Conservation (phyloP, 1,284 basidiomycete species). For the Leccinum solheimii region DNA sequence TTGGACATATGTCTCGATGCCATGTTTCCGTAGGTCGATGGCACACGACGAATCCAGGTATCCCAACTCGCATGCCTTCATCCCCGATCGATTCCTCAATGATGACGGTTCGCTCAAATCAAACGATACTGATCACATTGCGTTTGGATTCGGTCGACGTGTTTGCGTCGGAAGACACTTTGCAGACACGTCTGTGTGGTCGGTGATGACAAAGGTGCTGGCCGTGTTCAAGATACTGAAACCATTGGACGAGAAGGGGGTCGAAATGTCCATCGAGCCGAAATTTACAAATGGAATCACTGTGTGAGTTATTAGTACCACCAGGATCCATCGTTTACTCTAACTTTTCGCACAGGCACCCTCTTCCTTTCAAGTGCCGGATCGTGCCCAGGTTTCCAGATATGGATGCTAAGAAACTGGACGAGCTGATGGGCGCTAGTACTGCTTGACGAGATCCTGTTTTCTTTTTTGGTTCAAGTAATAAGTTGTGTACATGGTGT, state of each 20-base stretch:
- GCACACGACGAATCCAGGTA: conserved; percentile 10
- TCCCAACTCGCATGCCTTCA: conserved; percentile 7
- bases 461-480: background rate
- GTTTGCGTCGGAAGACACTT: conserved; percentile 5
- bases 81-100: conserved; percentile 16
- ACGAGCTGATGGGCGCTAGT: conserved; percentile 10
- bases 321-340: background rate
- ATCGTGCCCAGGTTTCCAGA: conserved; percentile 12
- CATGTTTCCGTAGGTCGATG: conserved; percentile 9
- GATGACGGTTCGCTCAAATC: conserved; percentile 9
- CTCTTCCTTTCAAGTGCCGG: conserved; percentile 10
- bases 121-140: background rate
- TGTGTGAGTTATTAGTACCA: background rate
- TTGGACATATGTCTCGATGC: background rate
- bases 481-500: too few relatives aligned
- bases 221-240: conserved; percentile 1
- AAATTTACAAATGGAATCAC: background rate
- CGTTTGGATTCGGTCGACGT: conserved; percentile 14
- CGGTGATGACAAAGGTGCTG: background rate
- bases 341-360: conserved; percentile 4
- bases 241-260: background rate
- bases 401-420: conserved; percentile 8
- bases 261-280: background rate
- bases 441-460: background rate
- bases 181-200: conserved; percentile 12